Percentiles rank a stretch among this genome's conserved stretches.
Evolutionary conservation across 164 flowering plant genomes (phyloP).

Genomic region (Brasenia schreberi): DNA sequence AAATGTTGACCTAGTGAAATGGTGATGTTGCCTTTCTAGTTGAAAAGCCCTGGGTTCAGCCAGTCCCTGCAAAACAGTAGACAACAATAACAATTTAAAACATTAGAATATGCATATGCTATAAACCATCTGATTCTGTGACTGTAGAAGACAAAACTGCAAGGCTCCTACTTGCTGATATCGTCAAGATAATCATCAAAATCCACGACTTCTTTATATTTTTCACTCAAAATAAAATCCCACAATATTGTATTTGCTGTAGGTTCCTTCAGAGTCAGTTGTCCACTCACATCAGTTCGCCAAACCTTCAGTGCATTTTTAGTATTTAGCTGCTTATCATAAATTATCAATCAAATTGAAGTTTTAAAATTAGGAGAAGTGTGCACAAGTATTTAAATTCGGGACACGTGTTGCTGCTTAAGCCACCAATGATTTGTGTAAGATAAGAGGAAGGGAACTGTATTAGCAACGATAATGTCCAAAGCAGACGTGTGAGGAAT

Average conservation of each 20-base stretch:
- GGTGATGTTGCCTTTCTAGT: constrained; percentile 14
- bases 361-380: too few relatives aligned
- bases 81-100: background rate
- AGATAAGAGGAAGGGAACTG: too few relatives aligned
- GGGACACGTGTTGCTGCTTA: too few relatives aligned
- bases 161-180: constrained; percentile 44
- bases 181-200: constrained; percentile 94
- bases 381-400: too few relatives aligned
- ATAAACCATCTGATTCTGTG: background rate
- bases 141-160: background rate
- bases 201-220: constrained; percentile 66
- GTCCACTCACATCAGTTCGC: constrained; percentile 53
- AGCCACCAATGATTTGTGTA: too few relatives aligned
- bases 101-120: too few relatives aligned
- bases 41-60: constrained; percentile 71
- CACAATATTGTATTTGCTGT: constrained; percentile 60
- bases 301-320: constrained; percentile 74
- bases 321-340: constrained; percentile 45
- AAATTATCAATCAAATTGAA: background rate
- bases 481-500: too few relatives aligned
- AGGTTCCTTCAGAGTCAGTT: constrained; percentile 53
- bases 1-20: background rate
- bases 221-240: constrained; percentile 65
- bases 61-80: constrained; percentile 53
- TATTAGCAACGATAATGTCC: too few relatives aligned